Percentiles rank a stretch among this genome's conserved stretches.
Evolutionary conservation across 495 filamentous ascomycete genomes (phyloP).

Genomic region (Geopyxis carbonaria): DNA sequence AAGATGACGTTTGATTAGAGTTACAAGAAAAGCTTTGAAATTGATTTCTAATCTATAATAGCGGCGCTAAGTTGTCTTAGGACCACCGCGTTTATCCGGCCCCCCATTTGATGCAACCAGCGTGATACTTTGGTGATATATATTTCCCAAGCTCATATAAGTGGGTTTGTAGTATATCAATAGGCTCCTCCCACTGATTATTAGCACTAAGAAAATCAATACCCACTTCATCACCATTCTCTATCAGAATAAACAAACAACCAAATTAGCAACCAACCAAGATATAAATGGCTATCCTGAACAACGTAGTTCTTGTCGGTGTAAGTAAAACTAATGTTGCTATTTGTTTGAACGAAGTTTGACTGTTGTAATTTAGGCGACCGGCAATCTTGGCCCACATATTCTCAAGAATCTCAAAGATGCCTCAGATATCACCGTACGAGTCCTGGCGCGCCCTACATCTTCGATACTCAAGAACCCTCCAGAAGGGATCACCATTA

Average conservation of each 20-base stretch:
- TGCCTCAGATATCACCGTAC: slow-evolving; percentile 5
- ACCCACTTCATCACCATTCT: not conserved
- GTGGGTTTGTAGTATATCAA: not conserved
- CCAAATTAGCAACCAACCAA: not conserved
- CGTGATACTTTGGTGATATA: too few species aligned
- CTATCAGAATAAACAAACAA: not conserved
- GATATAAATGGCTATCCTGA: slow-evolving; percentile 31
- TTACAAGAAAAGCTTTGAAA: too few species aligned
- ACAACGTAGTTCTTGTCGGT: slow-evolving; percentile 35
- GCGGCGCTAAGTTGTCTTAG: too few species aligned
- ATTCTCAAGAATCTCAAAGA: slow-evolving; percentile 9
- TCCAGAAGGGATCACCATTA: slow-evolving; percentile 3
- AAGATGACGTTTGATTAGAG: too few species aligned
- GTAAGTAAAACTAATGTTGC: slow-evolving; percentile 23
- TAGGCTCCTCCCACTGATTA: not conserved
- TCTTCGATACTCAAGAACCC: slow-evolving; percentile 1
- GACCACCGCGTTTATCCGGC: too few species aligned
- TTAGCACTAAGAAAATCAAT: not conserved
- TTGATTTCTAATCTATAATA: too few species aligned
- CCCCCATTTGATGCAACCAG: too few species aligned
- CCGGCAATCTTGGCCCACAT: slow-evolving; percentile 30
- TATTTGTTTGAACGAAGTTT: not conserved
- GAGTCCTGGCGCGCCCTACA: slow-evolving; percentile 7
- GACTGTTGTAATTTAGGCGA: slow-evolving; percentile 28
- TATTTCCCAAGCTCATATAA: too few species aligned